Percentiles rank a stretch among this genome's conserved stretches.
phyloP scores from a whole-genome alignment of 306 rosid species.

The Cicer yamashitae region DNA sequence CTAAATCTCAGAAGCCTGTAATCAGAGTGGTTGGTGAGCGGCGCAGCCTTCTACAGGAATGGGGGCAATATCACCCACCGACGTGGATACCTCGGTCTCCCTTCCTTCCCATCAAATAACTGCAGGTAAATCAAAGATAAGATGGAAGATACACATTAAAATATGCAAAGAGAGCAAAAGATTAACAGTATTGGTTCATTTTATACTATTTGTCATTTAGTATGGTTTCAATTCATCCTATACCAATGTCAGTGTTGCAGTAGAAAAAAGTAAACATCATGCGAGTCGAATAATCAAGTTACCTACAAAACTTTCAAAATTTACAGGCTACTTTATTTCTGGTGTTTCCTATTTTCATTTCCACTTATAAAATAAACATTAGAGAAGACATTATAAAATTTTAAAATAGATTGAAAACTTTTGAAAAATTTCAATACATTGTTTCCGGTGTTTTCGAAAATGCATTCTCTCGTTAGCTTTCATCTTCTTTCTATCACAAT shows the following conservation, averaged over 20 bases:
- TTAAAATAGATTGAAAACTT: no score
- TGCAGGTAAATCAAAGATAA: slow-evolving; percentile 49
- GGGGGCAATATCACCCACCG: slow-evolving; percentile 95
- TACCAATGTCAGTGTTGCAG: neutral
- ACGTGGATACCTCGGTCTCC: slow-evolving; percentile 89
- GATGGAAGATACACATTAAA: slow-evolving; percentile 10
- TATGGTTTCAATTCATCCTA: no score
- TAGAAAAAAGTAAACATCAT: neutral
- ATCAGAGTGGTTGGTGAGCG: slow-evolving; percentile 6
- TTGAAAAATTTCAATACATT: no score
- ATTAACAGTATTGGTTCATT: slow-evolving; percentile 23
- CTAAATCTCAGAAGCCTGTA: slow-evolving; percentile 28
- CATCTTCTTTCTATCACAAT: no score
- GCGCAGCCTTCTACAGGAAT: slow-evolving; percentile 68
- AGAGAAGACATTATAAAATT: no score
- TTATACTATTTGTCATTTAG: neutral
- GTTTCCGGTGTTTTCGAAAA: no score
- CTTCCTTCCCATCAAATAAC: slow-evolving; percentile 96
- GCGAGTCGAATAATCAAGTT: neutral
- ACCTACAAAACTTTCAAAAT: neutral
- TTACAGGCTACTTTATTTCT: no score
- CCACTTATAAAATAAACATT: no score
- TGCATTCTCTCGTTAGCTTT: no score
- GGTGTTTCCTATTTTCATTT: no score
- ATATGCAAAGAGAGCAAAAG: neutral